phyloP scores from a whole-genome alignment of 2,329 filamentous ascomycete species.

The Ophiostoma perfectum region DNA sequence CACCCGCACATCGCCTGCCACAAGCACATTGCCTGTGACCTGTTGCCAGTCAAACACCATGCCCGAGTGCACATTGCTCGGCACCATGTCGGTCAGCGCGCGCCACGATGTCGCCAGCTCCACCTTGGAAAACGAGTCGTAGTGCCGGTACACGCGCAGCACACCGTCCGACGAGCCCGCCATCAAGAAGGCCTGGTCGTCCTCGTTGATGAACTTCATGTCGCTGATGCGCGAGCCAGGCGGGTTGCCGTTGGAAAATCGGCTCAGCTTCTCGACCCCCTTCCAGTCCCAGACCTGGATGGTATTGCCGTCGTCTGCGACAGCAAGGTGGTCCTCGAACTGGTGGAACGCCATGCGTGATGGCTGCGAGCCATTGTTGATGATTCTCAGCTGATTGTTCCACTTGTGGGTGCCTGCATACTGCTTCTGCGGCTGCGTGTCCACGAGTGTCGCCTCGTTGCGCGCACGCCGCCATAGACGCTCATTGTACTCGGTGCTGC shows the following conservation, averaged over 20 bases:
- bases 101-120: conserved; percentile 89
- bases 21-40: conserved; percentile 89
- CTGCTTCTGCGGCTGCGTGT: conserved; percentile 90
- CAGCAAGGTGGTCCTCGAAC: conserved; percentile 91
- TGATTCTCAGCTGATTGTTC: conserved; percentile 75
- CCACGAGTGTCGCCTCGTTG: conserved; percentile 85
- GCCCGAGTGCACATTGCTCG: conserved; percentile 88
- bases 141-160: conserved; percentile 86
- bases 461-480: conserved; percentile 86
- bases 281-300: conserved; percentile 94
- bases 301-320: conserved; percentile 87
- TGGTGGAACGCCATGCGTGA: conserved; percentile 95
- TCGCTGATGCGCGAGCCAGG: conserved; percentile 87
- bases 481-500: conserved; percentile 93
- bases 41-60: conserved; percentile 99
- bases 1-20: conserved; percentile 90
- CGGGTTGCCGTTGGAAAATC: conserved; percentile 93
- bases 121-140: conserved; percentile 69
- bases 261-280: conserved; percentile 64
- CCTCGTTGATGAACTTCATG: conserved; percentile 96
- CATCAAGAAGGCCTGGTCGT: conserved; percentile 91
- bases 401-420: conserved; percentile 79
- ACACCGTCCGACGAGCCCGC: conserved; percentile 94
- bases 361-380: conserved; percentile 86
- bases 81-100: conserved; percentile 86